Percentiles rank a stretch among this genome's conserved stretches.
Evolutionary conservation across 2,329 filamentous ascomycete species (phyloP).

Genomic region (Tolypocladium tundrense): DNA sequence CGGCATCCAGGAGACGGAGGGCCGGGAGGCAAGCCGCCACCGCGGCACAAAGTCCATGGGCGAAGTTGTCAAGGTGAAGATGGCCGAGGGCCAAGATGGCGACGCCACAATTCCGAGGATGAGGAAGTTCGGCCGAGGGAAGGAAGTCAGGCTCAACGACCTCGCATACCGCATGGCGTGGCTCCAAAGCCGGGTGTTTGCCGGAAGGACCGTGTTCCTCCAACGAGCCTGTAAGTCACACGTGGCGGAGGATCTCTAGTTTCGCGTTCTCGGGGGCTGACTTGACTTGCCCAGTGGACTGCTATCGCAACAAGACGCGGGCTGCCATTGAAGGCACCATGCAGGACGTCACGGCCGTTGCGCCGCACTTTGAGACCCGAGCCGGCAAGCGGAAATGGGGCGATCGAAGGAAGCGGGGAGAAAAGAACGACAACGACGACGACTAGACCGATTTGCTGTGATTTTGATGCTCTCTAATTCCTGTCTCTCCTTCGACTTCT

Average conservation of each 20-base stretch:
- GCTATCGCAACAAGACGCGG: slow-evolving; percentile 85
- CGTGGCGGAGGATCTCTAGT: neutral
- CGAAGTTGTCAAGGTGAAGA: slow-evolving; percentile 49
- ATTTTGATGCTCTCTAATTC: neutral
- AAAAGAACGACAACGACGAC: slow-evolving; percentile 19
- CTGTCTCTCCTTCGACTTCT: neutral
- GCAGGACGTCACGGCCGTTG: slow-evolving; percentile 62
- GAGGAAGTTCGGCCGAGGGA: slow-evolving; percentile 57
- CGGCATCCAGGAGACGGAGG: slow-evolving; percentile 39
- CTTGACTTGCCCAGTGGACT: slow-evolving; percentile 57
- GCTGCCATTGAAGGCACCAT: slow-evolving; percentile 69
- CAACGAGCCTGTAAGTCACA: slow-evolving; percentile 74
- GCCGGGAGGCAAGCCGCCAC: slow-evolving; percentile 27
- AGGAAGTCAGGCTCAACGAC: slow-evolving; percentile 87
- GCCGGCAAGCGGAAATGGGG: slow-evolving; percentile 72
- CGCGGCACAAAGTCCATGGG: slow-evolving; percentile 19
- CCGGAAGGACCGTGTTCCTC: slow-evolving; percentile 74
- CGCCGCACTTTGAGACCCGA: slow-evolving; percentile 82
- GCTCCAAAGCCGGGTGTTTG: slow-evolving; percentile 88
- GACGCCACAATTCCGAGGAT: slow-evolving; percentile 69
- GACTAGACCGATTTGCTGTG: slow-evolving; percentile 4
- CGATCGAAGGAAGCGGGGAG: slow-evolving; percentile 38
- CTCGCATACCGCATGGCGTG: slow-evolving; percentile 92
- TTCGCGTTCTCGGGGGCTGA: slow-evolving; percentile 3
- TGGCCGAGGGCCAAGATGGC: slow-evolving; percentile 57